Evolutionary conservation across 768 basidiomycete genomes (phyloP), one percentile per base, ranked within the genome.

Genomic region (Hirschioporus abietinus): DNA sequence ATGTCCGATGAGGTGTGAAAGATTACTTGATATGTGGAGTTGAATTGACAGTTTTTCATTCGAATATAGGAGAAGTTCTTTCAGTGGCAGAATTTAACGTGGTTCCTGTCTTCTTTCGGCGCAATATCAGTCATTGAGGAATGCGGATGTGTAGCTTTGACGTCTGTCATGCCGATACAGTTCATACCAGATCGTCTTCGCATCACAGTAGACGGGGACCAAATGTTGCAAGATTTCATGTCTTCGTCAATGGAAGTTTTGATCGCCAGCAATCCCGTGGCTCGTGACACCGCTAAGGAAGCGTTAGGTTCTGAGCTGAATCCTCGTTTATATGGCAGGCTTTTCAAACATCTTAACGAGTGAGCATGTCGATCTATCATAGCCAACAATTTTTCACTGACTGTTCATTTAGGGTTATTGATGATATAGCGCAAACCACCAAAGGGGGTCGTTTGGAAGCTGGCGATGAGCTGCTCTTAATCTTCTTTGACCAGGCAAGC

Each of bases 81-180:
- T 42, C 90, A 93, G 70, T 97, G 95, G 94, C 89, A 92, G 71
- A 93, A 95, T 72, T 78, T 93, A 15, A 88, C 91, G 0, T 77
- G 93, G 25, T 92, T 90, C 76, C 79, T 96, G 52, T 86, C 91
- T 3, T 85, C 91, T 0, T 82, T 88, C n/a, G 87, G 88, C 42
- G 89, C 90, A 5, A 79, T 85, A 7, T 89, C 89, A 68, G 77
- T 86, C 23, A 78, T 80, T 57, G 85, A 89, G 18, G 78, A 80
- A 59, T 80, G 83, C 35, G 80, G 87, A 58, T 75, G 82, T 35
- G 75, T 77, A n/a, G 79, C 82, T 25, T 76, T 92, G 25, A 77
- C 82, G 20, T 71, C 80, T 8, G 78, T 88, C 42, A 82, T 92
- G 64, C 86, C 90, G 0, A 67, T 77, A 0, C 79, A 84, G 66